Conservation (phyloP, 139 green algal species). For the Coelastrella sp. region DNA sequence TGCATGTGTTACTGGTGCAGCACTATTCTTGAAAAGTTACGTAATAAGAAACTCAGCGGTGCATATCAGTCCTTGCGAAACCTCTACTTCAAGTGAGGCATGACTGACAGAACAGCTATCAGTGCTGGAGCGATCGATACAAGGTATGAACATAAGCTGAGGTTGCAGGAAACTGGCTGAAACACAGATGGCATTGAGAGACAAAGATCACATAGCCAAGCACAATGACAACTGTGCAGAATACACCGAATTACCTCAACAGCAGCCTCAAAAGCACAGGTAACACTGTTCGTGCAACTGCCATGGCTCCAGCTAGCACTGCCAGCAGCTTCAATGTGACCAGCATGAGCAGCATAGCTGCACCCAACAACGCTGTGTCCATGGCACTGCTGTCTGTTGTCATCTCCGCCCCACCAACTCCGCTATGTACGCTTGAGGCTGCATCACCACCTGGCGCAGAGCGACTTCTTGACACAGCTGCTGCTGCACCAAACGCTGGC, state of each 20-base stretch:
- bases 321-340: constrained; percentile 50
- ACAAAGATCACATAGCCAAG: background rate
- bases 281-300: constrained; percentile 69
- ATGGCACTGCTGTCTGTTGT: constrained; percentile 6
- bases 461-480: constrained; percentile 24
- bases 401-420: background rate
- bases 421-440: background rate
- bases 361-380: constrained; percentile 28
- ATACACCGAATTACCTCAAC: constrained; percentile 45
- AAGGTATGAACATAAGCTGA: no score
- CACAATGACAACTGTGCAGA: no score
- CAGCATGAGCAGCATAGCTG: constrained; percentile 55
- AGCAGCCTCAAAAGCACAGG: constrained; percentile 70
- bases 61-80: no score
- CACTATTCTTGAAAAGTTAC: no score
- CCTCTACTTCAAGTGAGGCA: no score
- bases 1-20: no score
- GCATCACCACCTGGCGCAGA: background rate
- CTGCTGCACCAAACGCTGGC: constrained; percentile 74
- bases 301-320: constrained; percentile 54
- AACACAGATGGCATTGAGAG: no score
- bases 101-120: no score
- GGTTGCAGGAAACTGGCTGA: no score
- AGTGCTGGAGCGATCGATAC: no score
- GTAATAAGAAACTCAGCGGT: no score